Percentiles rank a stretch among this genome's conserved stretches.
phyloP scores from a whole-genome alignment of 2,329 filamentous ascomycete genomes.

The Fusarium sp. region DNA sequence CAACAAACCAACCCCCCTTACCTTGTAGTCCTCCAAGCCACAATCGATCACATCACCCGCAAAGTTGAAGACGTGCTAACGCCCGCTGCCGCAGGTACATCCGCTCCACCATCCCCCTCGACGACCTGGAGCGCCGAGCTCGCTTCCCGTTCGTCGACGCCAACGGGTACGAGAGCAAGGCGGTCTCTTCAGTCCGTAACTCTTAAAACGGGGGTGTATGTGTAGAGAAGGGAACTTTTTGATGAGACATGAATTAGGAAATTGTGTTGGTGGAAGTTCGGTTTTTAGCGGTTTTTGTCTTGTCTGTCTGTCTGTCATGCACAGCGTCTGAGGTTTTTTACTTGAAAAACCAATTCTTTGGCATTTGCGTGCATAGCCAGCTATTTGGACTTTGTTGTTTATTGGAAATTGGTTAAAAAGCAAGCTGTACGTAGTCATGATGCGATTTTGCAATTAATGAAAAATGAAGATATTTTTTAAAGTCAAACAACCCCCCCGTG shows the following conservation, averaged over 20 bases:
- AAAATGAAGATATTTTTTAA: slow-evolving; percentile 7
- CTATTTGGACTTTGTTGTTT: slow-evolving; percentile 14
- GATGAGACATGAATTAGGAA: slow-evolving; percentile 11
- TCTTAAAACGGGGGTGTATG: neutral
- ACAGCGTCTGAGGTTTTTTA: slow-evolving; percentile 19
- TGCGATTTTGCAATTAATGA: slow-evolving; percentile 9
- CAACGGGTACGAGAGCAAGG: slow-evolving; percentile 62
- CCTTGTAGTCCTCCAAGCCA: slow-evolving; percentile 29
- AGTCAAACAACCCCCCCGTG: neutral
- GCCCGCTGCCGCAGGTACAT: slow-evolving; percentile 75
- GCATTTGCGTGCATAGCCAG: slow-evolving; percentile 37
- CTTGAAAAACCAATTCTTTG: slow-evolving; percentile 11
- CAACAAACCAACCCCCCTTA: neutral
- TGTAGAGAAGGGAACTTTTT: neutral
- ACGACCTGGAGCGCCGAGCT: slow-evolving; percentile 82
- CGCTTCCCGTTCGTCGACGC: slow-evolving; percentile 76
- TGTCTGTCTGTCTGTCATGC: slow-evolving; percentile 20
- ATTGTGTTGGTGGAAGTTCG: slow-evolving; percentile 4
- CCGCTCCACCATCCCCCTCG: slow-evolving; percentile 82
- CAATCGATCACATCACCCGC: slow-evolving; percentile 44
- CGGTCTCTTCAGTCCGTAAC: slow-evolving; percentile 53
- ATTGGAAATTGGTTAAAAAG: slow-evolving; percentile 13
- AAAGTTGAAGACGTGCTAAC: slow-evolving; percentile 48
- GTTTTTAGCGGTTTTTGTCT: slow-evolving; percentile 30
- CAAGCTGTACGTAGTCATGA: neutral